These are phyloP conservation scores for Verticillium isaacii DNA, from an alignment of 2,329 filamentous ascomycete species.

Conservation along the genomic window DNA sequence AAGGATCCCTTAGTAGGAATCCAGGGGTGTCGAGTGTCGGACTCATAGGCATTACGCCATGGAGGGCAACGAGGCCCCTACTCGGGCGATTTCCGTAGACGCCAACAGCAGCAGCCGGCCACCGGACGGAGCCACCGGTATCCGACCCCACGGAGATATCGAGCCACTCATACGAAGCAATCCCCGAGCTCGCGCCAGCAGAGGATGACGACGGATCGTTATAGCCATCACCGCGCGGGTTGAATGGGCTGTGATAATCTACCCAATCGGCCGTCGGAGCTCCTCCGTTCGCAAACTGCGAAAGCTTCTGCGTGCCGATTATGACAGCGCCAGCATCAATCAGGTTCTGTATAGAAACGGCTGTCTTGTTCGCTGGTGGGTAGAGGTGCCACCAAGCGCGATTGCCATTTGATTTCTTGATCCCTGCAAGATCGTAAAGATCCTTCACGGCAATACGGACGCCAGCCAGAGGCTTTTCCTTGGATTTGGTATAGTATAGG, in stretches of 20 bases:
- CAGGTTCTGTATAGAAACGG: constrained; percentile 46
- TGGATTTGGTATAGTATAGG: constrained; percentile 43
- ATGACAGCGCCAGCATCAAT: constrained; percentile 55
- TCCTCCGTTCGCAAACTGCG: constrained; percentile 32
- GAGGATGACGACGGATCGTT: constrained; percentile 21
- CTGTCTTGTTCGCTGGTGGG: constrained; percentile 48
- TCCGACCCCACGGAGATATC: constrained; percentile 17
- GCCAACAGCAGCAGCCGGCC: constrained; percentile 20
- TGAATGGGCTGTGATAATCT: constrained; percentile 35
- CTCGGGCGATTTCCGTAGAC: constrained; percentile 22
- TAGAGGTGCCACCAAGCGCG: too few relatives aligned
- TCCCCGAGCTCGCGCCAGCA: constrained; percentile 17
- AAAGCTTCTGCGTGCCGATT: constrained; percentile 48
- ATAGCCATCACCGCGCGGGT: constrained; percentile 42
- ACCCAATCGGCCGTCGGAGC: constrained; percentile 33
- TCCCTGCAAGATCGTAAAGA: constrained; percentile 33
- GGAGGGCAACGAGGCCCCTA: constrained; percentile 18
- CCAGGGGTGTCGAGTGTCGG: constrained; percentile 21
- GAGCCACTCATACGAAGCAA: constrained; percentile 23
- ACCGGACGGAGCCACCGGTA: constrained; percentile 19
- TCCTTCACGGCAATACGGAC: constrained; percentile 30
- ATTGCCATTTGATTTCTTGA: constrained; percentile 32
- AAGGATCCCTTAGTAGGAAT: constrained; percentile 18
- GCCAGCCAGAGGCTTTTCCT: constrained; percentile 25
- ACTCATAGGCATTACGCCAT: constrained; percentile 17